Base-by-base conservation (phyloP, 2,329 filamentous ascomycete species). In the Cladobotryum mycophilum region DNA sequence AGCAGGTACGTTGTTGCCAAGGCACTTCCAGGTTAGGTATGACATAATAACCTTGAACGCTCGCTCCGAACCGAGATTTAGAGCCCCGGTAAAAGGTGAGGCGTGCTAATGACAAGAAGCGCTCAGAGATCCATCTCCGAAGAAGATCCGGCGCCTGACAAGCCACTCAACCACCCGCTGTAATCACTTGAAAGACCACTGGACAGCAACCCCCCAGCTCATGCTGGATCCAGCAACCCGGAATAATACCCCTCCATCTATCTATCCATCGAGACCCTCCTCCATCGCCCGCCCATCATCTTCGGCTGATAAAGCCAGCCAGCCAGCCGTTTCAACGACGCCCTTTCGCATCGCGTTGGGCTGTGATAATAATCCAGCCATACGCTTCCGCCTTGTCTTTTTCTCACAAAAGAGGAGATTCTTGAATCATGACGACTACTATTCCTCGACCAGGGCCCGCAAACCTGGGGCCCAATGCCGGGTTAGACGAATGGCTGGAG, bases 401-500 rank as follows among this genome's bases (percentile, higher is more conserved):
- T 50, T 59, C 51, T 51, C 49, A 53, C 53, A 52, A 60, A 50
- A 60, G 56, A 57, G 60, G 58, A 58, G 55, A 5, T 2, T 13
- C 30, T 38, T 25, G 58, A 55, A 53, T 58, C 56, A 57, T 48
- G 52, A 69, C 76, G 75, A 61, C 63, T 55, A 71, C 58, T 51
- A 81, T 96, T 60, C 92, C 93, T 52, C 88, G 92, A 74, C 92
- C 92, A 52, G 92, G 92, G 48, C 91, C 92, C 51, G 92, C 92
- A 53, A 89, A 87, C 61, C 76, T 97, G 58, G 84, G 83, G 56
- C 82, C 87, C 51, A 88, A 89, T 67, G 88, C 91, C 37, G 89
- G 89, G 13, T 84, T 95, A 34, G 89, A 96, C 68, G 91, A 97
- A 73, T 99, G 93, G 93, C 80, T 99, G 33, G 88, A 93, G 66